A percentile compares a stretch with the other conserved stretches of the same genome.
phyloP scores from a whole-genome alignment of 768 basidiomycete genomes.

The Tricholoma saponaceum region DNA sequence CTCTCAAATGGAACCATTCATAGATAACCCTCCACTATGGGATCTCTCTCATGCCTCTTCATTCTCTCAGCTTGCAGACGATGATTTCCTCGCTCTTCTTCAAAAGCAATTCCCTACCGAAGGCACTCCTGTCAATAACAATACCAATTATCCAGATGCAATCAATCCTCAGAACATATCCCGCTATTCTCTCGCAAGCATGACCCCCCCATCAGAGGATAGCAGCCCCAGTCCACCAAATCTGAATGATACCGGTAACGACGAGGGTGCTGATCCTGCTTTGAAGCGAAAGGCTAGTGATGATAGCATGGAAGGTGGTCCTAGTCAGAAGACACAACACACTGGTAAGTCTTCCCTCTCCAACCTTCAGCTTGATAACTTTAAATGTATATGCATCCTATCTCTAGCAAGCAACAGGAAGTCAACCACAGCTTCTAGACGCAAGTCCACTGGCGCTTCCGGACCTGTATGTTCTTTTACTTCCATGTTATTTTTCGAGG shows the following conservation, averaged over 20 bases:
- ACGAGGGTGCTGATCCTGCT: slow-evolving; percentile 41
- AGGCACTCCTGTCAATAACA: background rate
- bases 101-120: slow-evolving; percentile 65
- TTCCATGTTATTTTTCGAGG: background rate
- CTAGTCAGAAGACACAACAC: slow-evolving; percentile 63
- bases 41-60: slow-evolving; percentile 56
- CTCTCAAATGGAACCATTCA: slow-evolving; percentile 47
- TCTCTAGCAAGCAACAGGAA: slow-evolving; percentile 19
- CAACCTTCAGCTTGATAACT: background rate
- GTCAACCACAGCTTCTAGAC: slow-evolving; percentile 19
- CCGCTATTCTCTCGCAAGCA: slow-evolving; percentile 42
- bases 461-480: slow-evolving; percentile 20
- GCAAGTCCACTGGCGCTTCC: slow-evolving; percentile 32
- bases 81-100: slow-evolving; percentile 73
- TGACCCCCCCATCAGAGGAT: slow-evolving; percentile 67
- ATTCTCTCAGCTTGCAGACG: slow-evolving; percentile 65
- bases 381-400: background rate
- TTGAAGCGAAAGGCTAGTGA: slow-evolving; percentile 79
- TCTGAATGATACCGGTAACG: slow-evolving; percentile 28
- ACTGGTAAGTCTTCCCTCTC: slow-evolving; percentile 39
- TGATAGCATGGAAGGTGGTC: slow-evolving; percentile 59
- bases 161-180: slow-evolving; percentile 61
- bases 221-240: slow-evolving; percentile 77
- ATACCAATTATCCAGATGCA: slow-evolving; percentile 29
- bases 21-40: slow-evolving; percentile 55